Conservation (phyloP, 345 rosid species). For the Salix brachista region DNA sequence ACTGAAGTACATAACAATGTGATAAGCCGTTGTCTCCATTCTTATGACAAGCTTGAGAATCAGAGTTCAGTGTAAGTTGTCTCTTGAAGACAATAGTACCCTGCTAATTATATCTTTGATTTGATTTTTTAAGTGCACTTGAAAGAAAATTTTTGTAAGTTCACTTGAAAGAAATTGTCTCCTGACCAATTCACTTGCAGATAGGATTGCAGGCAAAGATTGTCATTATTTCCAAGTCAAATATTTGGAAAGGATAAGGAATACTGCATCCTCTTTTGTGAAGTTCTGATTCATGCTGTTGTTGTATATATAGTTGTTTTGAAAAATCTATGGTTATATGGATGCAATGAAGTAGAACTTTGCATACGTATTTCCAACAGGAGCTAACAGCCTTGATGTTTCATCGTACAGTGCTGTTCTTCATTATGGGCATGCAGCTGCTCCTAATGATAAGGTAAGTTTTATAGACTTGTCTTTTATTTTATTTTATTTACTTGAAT, state of each 20-base stretch:
- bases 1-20: too few species aligned
- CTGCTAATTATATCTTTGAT: background rate
- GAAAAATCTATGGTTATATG: background rate
- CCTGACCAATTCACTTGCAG: too few species aligned
- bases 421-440: conserved; percentile 98
- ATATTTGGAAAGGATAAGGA: background rate
- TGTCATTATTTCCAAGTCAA: background rate
- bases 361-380: background rate
- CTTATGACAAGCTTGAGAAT: background rate
- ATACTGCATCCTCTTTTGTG: background rate
- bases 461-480: background rate
- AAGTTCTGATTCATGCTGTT: background rate
- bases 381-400: conserved; percentile 15
- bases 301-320: background rate
- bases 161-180: background rate
- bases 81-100: too few species aligned
- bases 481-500: background rate
- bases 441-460: conserved; percentile 88
- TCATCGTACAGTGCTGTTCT: conserved; percentile 70
- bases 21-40: too few species aligned
- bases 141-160: background rate
- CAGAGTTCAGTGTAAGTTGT: background rate
- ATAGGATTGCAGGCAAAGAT: background rate
- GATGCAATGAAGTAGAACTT: conserved; percentile 5
- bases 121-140: background rate